These are phyloP conservation scores for Zymoseptoria passerinii DNA, from an alignment of 2,329 filamentous ascomycete genomes.

Conservation along the genomic window DNA sequence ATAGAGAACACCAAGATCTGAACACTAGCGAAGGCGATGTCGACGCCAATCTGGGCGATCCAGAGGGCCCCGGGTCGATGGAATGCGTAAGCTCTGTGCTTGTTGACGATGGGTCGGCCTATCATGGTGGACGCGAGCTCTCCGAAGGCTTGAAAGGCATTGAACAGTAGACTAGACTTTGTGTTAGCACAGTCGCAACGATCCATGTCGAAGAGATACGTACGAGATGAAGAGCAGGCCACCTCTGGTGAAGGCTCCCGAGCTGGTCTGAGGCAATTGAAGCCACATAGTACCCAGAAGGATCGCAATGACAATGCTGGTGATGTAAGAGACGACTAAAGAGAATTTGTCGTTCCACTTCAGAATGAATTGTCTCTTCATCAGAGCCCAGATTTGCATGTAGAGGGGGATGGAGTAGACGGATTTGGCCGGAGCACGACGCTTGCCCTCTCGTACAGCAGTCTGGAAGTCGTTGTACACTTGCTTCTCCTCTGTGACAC, in stretches of 20 bases:
- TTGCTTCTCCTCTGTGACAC: slow-evolving; percentile 55
- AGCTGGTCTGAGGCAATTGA: slow-evolving; percentile 53
- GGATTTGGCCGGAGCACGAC: slow-evolving; percentile 61
- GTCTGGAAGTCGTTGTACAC: slow-evolving; percentile 67
- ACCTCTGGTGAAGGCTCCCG: slow-evolving; percentile 70
- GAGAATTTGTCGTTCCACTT: slow-evolving; percentile 80
- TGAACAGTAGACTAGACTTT: slow-evolving; percentile 55
- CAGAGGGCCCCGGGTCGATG: slow-evolving; percentile 74
- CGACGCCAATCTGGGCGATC: slow-evolving; percentile 75
- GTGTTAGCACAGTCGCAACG: neutral
- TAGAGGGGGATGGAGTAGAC: slow-evolving; percentile 80
- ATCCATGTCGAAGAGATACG: neutral
- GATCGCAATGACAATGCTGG: slow-evolving; percentile 64
- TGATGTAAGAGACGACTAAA: slow-evolving; percentile 64
- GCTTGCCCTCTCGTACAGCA: slow-evolving; percentile 71
- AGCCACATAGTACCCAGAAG: slow-evolving; percentile 74
- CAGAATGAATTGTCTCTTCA: slow-evolving; percentile 75
- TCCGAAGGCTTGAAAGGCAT: slow-evolving; percentile 77
- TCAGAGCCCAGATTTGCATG: slow-evolving; percentile 71
- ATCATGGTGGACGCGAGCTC: slow-evolving; percentile 69
- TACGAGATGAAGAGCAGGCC: slow-evolving; percentile 67
- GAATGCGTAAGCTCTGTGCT: slow-evolving; percentile 76
- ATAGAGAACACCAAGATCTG: slow-evolving; percentile 66
- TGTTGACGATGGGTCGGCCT: slow-evolving; percentile 69
- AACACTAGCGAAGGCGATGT: slow-evolving; percentile 57